These are phyloP conservation scores for Pelargonium australe DNA, from an alignment of 441 rosid genomes.

Conservation along the genomic window DNA sequence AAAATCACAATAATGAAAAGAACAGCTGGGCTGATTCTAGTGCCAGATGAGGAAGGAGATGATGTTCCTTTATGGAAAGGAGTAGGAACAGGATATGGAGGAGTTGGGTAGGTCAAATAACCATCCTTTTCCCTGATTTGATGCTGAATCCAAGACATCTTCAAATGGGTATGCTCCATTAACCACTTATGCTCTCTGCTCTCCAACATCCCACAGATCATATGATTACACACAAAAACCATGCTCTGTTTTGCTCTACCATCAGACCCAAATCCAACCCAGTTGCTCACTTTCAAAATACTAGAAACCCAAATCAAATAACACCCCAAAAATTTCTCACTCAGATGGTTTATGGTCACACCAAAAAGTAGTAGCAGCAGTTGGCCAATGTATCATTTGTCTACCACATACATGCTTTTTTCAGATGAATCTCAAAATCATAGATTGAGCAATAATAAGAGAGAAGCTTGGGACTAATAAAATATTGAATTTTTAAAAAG, in stretches of 20 bases:
- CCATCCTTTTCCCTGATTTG: constrained; percentile 60
- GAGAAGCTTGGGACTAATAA: constrained; percentile 22
- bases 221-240: constrained; percentile 27
- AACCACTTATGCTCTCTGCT: constrained; percentile 28
- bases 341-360: neutral
- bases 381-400: constrained; percentile 3
- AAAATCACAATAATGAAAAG: constrained; percentile 6
- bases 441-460: constrained; percentile 17
- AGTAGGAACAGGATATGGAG: constrained; percentile 21
- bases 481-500: constrained; percentile 8
- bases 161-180: constrained; percentile 44
- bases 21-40: constrained; percentile 18
- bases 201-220: constrained; percentile 36
- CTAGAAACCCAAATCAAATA: constrained; percentile 4
- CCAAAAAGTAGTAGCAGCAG: neutral
- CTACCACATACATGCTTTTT: neutral
- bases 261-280: constrained; percentile 15
- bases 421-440: constrained; percentile 21
- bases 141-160: constrained; percentile 62
- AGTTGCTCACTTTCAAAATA: neutral
- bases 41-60: constrained; percentile 45
- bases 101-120: constrained; percentile 50
- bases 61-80: constrained; percentile 41
- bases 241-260: constrained; percentile 8
- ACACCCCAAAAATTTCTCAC: neutral